A percentile compares a stretch with the other conserved stretches of the same genome.
Conservation (phyloP, 2,329 filamentous ascomycete genomes). For the Apiospora malaysiana region DNA sequence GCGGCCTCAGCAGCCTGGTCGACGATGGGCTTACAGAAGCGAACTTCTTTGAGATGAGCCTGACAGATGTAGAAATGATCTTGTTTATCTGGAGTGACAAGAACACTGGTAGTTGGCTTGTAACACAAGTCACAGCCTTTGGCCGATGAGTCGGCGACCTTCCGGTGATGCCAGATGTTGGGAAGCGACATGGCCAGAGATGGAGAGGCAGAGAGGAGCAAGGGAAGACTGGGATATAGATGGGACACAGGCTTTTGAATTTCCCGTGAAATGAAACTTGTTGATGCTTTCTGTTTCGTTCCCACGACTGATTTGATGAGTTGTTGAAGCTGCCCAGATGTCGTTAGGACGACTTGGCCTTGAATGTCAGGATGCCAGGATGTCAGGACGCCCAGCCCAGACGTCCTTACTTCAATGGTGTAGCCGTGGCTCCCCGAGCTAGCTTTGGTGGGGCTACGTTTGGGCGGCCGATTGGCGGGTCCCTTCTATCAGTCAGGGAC, state of each 20-base stretch:
- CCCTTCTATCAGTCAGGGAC: not conserved
- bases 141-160: conserved; percentile 81
- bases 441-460: not conserved
- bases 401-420: too few relatives aligned
- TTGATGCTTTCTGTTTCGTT: not conserved
- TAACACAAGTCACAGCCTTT: conserved; percentile 92
- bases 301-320: not conserved
- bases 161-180: conserved; percentile 85
- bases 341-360: not conserved
- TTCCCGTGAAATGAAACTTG: not conserved
- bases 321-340: not conserved
- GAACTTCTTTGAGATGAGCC: conserved; percentile 79
- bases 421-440: not conserved
- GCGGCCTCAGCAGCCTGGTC: conserved; percentile 70
- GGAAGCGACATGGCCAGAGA: conserved; percentile 60
- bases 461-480: not conserved
- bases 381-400: not conserved
- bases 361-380: not conserved
- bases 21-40: conserved; percentile 79
- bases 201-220: not conserved
- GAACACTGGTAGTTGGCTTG: conserved; percentile 83
- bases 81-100: conserved; percentile 83
- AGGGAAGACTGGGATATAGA: not conserved
- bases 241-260: not conserved
- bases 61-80: conserved; percentile 94